Evolutionary conservation across 257 asterid genomes (phyloP).

Genomic region (Fraxinus quadrangulata): DNA sequence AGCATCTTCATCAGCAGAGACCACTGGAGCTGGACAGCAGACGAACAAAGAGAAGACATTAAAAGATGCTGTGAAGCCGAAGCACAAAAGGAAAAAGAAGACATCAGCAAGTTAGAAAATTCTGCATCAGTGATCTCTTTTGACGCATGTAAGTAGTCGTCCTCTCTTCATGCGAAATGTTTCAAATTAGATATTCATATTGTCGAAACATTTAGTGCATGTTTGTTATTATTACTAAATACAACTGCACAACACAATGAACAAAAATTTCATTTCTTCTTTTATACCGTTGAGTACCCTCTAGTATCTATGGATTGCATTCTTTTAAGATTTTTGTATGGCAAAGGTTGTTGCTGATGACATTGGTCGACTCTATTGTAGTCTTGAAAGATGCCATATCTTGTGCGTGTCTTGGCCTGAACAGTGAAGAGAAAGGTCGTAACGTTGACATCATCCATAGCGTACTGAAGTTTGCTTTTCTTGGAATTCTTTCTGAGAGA

Average conservation of each 20-base stretch:
- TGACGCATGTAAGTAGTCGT: constrained; percentile 16
- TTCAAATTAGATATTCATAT: not conserved
- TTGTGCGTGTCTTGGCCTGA: not conserved
- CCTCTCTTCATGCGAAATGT: not conserved
- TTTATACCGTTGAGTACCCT: too few species aligned
- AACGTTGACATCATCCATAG: not conserved
- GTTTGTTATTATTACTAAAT: not conserved
- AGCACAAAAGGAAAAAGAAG: constrained; percentile 73
- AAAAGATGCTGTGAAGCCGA: constrained; percentile 85
- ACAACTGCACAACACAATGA: not conserved
- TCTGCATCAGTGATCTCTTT: constrained; percentile 17
- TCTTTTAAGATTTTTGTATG: not conserved
- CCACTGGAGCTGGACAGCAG: constrained; percentile 29
- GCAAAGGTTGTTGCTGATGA: not conserved
- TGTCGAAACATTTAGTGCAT: not conserved
- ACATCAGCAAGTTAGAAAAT: constrained; percentile 40
- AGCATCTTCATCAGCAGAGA: constrained; percentile 37
- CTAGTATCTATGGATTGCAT: too few species aligned
- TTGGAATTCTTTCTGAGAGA: not conserved
- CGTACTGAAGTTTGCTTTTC: not conserved
- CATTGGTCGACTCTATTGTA: not conserved
- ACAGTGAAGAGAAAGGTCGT: not conserved
- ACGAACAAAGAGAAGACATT: constrained; percentile 53
- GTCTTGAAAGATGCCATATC: not conserved
- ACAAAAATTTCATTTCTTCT: too few species aligned